Conservation (phyloP, 805 yeast species). For the Teunomyces pallodes region DNA sequence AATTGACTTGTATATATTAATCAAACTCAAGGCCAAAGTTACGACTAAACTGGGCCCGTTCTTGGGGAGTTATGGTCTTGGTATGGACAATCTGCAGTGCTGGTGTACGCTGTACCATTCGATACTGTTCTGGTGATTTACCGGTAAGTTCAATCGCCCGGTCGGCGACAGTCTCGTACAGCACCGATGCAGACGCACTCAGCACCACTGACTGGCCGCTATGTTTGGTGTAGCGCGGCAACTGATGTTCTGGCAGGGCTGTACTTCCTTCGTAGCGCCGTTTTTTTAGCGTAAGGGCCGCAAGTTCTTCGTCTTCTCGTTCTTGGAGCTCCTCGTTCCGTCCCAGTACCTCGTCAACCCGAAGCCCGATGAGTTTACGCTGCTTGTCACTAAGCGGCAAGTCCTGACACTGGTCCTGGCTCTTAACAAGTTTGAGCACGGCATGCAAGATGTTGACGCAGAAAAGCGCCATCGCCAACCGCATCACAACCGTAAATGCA, state of each 20-base stretch:
- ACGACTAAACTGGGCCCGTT: background rate
- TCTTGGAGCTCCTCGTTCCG: background rate
- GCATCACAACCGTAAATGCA: constrained; percentile 10
- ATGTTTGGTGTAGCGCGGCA: constrained; percentile 20
- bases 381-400: constrained; percentile 48
- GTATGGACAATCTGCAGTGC: background rate
- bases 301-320: constrained; percentile 12
- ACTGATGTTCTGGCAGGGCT: constrained; percentile 9
- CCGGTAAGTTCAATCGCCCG: background rate
- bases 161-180: background rate
- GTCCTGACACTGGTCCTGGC: constrained; percentile 51
- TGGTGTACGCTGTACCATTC: background rate
- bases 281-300: constrained; percentile 20
- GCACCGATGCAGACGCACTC: background rate
- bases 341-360: background rate
- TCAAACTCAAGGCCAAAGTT: constrained; percentile 4
- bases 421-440: constrained; percentile 29
- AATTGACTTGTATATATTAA: background rate
- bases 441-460: constrained; percentile 26
- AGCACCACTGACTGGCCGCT: background rate
- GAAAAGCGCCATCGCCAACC: constrained; percentile 20
- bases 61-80: background rate
- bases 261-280: constrained; percentile 16
- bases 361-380: constrained; percentile 45
- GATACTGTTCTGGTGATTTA: background rate